Percentiles rank a stretch among this genome's conserved stretches.
These are phyloP conservation scores for Ophiostoma perfectum DNA, from an alignment of 2,329 filamentous ascomycete genomes.

Conservation along the genomic window DNA sequence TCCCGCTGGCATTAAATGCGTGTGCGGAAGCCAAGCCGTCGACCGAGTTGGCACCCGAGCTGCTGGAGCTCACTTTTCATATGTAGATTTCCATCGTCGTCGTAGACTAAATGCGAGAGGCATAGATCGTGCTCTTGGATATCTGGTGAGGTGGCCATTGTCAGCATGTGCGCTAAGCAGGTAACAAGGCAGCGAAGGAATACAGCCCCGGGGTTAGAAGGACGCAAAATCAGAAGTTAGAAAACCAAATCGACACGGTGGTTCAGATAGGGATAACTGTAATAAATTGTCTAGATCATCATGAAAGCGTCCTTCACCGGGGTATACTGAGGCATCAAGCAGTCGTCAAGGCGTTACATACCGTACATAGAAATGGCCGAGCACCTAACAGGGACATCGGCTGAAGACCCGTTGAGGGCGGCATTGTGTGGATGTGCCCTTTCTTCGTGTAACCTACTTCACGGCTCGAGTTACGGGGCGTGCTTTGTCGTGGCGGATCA, in stretches of 20 bases:
- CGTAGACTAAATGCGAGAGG: neutral
- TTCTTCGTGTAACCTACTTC: neutral
- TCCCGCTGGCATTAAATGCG: neutral
- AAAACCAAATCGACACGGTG: conserved; percentile 6
- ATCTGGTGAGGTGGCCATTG: neutral
- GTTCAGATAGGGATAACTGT: conserved; percentile 17
- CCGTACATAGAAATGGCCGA: neutral
- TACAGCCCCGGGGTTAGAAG: neutral
- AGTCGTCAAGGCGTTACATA: neutral
- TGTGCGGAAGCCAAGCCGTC: neutral
- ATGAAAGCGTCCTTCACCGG: conserved; percentile 5
- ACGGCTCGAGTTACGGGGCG: neutral
- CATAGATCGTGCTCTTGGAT: neutral
- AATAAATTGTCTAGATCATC: conserved; percentile 17
- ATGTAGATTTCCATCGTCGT: neutral
- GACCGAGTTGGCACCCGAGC: neutral
- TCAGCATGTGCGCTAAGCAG: neutral
- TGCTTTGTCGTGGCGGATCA: neutral
- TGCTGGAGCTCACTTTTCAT: neutral
- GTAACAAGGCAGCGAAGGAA: too few relatives aligned
- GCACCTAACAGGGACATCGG: neutral
- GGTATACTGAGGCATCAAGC: neutral
- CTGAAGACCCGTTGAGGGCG: neutral
- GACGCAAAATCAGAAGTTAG: conserved; percentile 16
- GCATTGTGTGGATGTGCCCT: neutral